These are phyloP conservation scores for Nematocida sp. DNA, from an alignment of 371 early-diverging fungal genomes.

Conservation along the genomic window DNA sequence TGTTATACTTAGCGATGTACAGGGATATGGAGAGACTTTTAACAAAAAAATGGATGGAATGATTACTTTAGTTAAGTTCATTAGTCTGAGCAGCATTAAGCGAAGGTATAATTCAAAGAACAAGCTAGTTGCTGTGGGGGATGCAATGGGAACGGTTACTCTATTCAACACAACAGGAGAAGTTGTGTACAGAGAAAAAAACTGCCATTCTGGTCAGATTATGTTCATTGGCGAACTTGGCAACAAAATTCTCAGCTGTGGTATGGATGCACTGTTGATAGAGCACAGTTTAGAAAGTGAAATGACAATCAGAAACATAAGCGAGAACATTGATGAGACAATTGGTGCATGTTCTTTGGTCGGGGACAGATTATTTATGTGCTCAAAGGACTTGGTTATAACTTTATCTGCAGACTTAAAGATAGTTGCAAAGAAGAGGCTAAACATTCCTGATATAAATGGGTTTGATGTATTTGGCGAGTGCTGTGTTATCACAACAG, in stretches of 20 bases:
- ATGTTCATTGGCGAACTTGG: conserved; percentile 9
- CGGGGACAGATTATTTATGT: conserved; percentile 2
- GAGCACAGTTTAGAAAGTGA: conserved; percentile 23
- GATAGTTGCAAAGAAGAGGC: neutral
- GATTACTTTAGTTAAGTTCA: neutral
- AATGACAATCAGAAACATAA: conserved; percentile 3
- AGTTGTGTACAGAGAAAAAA: conserved; percentile 20
- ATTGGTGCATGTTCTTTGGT: neutral
- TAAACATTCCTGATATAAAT: neutral
- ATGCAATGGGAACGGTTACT: conserved; percentile 12
- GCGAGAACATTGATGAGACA: neutral
- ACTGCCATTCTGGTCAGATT: conserved; percentile 4
- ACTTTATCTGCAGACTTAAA: conserved; percentile 5
- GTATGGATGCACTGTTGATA: conserved; percentile 27
- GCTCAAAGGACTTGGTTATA: neutral
- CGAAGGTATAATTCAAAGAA: neutral
- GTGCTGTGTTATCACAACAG: conserved; percentile 21
- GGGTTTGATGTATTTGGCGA: conserved; percentile 14
- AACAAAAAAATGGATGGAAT: conserved; percentile 18
- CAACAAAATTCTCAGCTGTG: conserved; percentile 2
- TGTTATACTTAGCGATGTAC: conserved; percentile 24
- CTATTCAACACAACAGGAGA: conserved; percentile 6
- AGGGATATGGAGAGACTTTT: neutral
- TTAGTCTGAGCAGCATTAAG: neutral
- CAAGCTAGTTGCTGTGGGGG: conserved; percentile 24